phyloP scores from a whole-genome alignment of 192 early-diverging fungal species.

The Entomortierella chlamydospora region DNA sequence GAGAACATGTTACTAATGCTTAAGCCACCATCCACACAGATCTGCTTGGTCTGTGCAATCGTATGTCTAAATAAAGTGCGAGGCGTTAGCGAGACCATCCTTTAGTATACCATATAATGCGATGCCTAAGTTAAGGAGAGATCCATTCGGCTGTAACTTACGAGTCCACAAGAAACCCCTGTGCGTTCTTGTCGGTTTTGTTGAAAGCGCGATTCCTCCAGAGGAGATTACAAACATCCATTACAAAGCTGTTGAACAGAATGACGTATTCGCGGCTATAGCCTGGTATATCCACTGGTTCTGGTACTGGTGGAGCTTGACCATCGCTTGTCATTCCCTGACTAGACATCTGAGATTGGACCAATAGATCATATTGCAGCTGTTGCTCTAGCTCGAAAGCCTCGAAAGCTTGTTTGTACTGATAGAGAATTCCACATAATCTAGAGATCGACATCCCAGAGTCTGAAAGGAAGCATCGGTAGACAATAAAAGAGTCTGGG shows the following conservation, averaged over 20 bases:
- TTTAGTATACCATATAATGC: neutral
- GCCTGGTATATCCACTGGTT: constrained; percentile 21
- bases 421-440: constrained; percentile 60
- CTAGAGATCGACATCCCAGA: constrained; percentile 60
- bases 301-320: neutral
- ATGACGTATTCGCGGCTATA: constrained; percentile 56
- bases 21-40: constrained; percentile 22
- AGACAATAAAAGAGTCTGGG: constrained; percentile 55
- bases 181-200: constrained; percentile 49
- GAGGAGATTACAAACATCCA: constrained; percentile 63
- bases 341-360: constrained; percentile 19
- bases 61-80: constrained; percentile 3
- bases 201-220: constrained; percentile 62
- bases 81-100: neutral
- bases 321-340: neutral
- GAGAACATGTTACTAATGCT: constrained; percentile 36
- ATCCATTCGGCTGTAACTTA: constrained; percentile 38
- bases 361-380: constrained; percentile 33
- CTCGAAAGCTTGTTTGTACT: constrained; percentile 58
- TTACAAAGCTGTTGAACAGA: constrained; percentile 65
- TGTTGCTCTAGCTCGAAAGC: constrained; percentile 47
- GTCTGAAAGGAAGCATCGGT: constrained; percentile 58
- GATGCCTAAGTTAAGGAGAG: neutral
- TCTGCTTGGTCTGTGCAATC: constrained; percentile 7
- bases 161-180: constrained; percentile 52